Evolutionary conservation across 441 rosid genomes (phyloP).

Genomic region (Adansonia gregorii): DNA sequence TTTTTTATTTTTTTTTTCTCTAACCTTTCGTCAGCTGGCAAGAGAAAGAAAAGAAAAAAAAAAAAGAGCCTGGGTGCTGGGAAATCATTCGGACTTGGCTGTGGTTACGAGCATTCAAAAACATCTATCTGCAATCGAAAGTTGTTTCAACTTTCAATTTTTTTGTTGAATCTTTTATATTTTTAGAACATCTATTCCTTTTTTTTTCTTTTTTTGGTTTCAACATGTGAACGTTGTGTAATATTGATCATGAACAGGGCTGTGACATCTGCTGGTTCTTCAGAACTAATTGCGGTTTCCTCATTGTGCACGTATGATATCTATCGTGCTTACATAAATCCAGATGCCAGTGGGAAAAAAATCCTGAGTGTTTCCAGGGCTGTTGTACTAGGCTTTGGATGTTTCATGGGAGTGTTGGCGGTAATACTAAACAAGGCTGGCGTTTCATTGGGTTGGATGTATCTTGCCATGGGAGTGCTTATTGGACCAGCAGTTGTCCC

Average conservation of each 20-base stretch:
- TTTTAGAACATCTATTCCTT: not conserved
- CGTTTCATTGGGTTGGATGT: constrained; percentile 97
- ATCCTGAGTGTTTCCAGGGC: constrained; percentile 75
- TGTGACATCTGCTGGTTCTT: constrained; percentile 94
- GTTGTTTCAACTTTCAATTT: not conserved
- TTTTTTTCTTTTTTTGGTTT: not conserved
- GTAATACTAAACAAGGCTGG: constrained; percentile 81
- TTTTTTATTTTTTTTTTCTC: not conserved
- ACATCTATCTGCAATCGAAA: too few species aligned
- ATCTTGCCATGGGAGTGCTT: constrained; percentile 88
- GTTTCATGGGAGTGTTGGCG: constrained; percentile 94
- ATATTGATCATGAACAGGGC: constrained; percentile 58
- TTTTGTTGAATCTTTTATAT: not conserved
- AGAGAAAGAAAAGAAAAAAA: not conserved
- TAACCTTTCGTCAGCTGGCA: not conserved
- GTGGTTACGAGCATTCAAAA: too few species aligned
- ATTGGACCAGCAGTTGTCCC: constrained; percentile 94
- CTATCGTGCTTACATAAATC: constrained; percentile 89
- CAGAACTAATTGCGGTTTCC: constrained; percentile 91
- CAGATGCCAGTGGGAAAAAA: constrained; percentile 69
- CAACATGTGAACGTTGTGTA: not conserved
- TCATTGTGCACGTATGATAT: constrained; percentile 91
- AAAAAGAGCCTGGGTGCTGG: too few species aligned
- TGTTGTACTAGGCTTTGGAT: constrained; percentile 76
- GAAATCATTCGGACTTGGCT: too few species aligned